These are phyloP conservation scores for Brasilioporus rufonigricans DNA, from an alignment of 768 basidiomycete species.

Conservation along the genomic window DNA sequence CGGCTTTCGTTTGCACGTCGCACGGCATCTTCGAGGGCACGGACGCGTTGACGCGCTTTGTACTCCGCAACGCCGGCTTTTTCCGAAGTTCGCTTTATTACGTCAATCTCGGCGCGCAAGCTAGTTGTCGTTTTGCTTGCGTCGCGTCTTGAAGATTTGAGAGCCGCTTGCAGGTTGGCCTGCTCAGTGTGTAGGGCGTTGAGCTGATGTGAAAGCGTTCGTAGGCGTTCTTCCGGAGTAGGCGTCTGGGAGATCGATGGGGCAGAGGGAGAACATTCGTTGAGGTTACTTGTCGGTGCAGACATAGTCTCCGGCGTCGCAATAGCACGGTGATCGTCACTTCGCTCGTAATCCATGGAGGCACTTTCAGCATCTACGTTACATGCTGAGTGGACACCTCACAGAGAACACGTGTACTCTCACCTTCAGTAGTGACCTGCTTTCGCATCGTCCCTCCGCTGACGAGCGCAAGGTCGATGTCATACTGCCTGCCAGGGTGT, in stretches of 20 bases:
- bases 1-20: slow-evolving; percentile 68
- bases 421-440: slow-evolving; percentile 69
- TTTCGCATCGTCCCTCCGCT: slow-evolving; percentile 58
- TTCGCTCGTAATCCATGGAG: slow-evolving; percentile 21
- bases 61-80: slow-evolving; percentile 72
- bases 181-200: slow-evolving; percentile 62
- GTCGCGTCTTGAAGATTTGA: slow-evolving; percentile 79
- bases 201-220: slow-evolving; percentile 67
- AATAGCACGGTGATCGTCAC: slow-evolving; percentile 15
- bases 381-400: slow-evolving; percentile 4
- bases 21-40: slow-evolving; percentile 86
- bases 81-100: slow-evolving; percentile 78
- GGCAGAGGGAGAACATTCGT: slow-evolving; percentile 15
- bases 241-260: slow-evolving; percentile 30
- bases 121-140: slow-evolving; percentile 81
- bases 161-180: slow-evolving; percentile 58
- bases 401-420: slow-evolving; percentile 20
- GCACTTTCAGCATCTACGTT: slow-evolving; percentile 22
- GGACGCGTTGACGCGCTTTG: slow-evolving; percentile 80
- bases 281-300: slow-evolving; percentile 29
- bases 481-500: slow-evolving; percentile 86
- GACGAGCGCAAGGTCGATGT: slow-evolving; percentile 79
- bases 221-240: slow-evolving; percentile 64
- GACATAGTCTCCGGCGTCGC: slow-evolving; percentile 13
- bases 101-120: slow-evolving; percentile 81